Percentiles rank a stretch among this genome's conserved stretches.
phyloP scores from a whole-genome alignment of 2,329 filamentous ascomycete species.

The Pyrenophora graminea region DNA sequence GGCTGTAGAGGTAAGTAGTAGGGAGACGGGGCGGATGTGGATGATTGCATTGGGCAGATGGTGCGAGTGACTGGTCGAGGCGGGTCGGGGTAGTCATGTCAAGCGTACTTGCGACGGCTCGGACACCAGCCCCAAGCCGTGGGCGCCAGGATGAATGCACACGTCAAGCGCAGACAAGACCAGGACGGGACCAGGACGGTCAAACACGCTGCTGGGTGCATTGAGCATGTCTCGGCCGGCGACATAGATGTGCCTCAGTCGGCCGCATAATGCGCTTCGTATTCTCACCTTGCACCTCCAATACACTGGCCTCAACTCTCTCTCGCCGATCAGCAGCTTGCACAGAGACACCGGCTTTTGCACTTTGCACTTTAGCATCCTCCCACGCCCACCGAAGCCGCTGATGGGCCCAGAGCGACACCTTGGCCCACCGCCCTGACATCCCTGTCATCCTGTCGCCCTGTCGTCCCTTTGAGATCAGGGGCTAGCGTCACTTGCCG shows the following conservation, averaged over 20 bases:
- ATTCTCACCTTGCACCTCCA: slow-evolving; percentile 1
- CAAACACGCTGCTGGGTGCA: slow-evolving; percentile 21
- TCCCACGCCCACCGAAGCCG: slow-evolving; percentile 4
- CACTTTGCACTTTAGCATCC: slow-evolving; percentile 1
- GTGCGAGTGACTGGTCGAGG: slow-evolving; percentile 3
- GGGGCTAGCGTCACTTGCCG: slow-evolving; percentile 22
- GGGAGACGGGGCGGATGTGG: not conserved
- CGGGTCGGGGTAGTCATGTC: slow-evolving; percentile 30
- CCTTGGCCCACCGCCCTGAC: slow-evolving; percentile 20
- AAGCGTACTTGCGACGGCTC: slow-evolving; percentile 25
- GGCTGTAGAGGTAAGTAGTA: no score
- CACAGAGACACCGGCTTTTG: slow-evolving; percentile 1
- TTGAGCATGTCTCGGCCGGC: slow-evolving; percentile 17
- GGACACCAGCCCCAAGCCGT: slow-evolving; percentile 32
- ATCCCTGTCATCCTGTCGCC: slow-evolving; percentile 9
- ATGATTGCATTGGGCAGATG: not conserved
- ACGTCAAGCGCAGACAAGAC: slow-evolving; percentile 26
- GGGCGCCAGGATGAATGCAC: slow-evolving; percentile 24
- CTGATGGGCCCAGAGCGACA: slow-evolving; percentile 20
- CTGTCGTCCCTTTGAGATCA: slow-evolving; percentile 4
- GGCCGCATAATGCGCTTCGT: not conserved
- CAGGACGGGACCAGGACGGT: not conserved
- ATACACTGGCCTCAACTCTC: not conserved
- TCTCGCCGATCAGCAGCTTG: not conserved
- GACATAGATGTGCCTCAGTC: slow-evolving; percentile 15